A percentile compares a stretch with the other conserved stretches of the same genome.
Conservation (phyloP, 306 rosid genomes). For the Pterocarpus macrocarpus region DNA sequence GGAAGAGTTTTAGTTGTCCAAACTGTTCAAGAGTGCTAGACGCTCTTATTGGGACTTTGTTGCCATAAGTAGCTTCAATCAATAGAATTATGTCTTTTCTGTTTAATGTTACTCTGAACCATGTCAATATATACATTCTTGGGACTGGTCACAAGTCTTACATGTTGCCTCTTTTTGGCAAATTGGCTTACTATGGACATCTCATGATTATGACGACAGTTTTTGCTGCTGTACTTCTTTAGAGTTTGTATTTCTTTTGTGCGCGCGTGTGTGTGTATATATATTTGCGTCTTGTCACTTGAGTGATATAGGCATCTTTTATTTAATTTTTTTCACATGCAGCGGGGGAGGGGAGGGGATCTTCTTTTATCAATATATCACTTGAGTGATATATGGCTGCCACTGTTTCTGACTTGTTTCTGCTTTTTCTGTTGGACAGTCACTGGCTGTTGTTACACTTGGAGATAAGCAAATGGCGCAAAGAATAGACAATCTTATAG, state of each 20-base stretch:
- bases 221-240: neutral
- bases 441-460: conserved; percentile 90
- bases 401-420: neutral
- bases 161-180: conserved; percentile 32
- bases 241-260: conserved; percentile 5
- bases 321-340: no score
- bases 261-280: no score
- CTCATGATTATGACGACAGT: conserved; percentile 14
- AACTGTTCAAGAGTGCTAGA: neutral
- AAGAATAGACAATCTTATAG: conserved; percentile 88
- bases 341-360: no score
- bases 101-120: neutral
- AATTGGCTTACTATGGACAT: conserved; percentile 21
- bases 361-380: no score
- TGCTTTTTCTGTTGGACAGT: conserved; percentile 60
- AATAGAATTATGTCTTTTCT: conserved; percentile 1
- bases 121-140: conserved; percentile 10
- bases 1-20: conserved; percentile 31
- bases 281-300: neutral
- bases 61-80: conserved; percentile 16
- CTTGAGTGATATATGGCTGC: neutral
- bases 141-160: conserved; percentile 11
- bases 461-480: conserved; percentile 99
- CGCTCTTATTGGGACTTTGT: neutral
- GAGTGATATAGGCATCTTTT: no score